Conservation (phyloP, 805 yeast species). For the Clavispora carvajalis region DNA sequence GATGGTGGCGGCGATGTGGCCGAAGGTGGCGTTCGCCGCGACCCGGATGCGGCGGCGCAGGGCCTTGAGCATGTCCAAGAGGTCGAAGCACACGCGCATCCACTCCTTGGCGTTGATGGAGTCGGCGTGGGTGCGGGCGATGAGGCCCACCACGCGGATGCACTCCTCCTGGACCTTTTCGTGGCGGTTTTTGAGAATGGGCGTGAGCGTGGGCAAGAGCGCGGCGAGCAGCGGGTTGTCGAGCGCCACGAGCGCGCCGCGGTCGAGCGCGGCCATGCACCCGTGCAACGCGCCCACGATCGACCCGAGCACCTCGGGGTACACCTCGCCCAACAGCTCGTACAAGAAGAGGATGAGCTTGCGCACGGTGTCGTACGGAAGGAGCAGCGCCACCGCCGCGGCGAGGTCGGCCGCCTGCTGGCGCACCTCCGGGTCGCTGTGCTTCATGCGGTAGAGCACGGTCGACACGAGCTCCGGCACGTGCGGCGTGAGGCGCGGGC, state of each 20-base stretch:
- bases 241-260: constrained; percentile 48
- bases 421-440: constrained; percentile 65
- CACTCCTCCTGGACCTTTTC: constrained; percentile 86
- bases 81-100: constrained; percentile 93
- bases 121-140: constrained; percentile 77
- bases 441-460: constrained; percentile 65
- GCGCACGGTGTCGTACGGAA: constrained; percentile 51
- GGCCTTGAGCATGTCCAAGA: constrained; percentile 83
- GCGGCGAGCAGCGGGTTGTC: constrained; percentile 72
- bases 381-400: constrained; percentile 57
- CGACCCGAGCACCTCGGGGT: constrained; percentile 90
- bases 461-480: constrained; percentile 68
- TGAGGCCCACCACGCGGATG: constrained; percentile 71
- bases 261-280: constrained; percentile 57
- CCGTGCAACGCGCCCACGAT: constrained; percentile 64
- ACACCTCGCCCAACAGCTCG: constrained; percentile 91
- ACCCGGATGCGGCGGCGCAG: constrained; percentile 69
- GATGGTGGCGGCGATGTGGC: constrained; percentile 81
- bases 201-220: constrained; percentile 81
- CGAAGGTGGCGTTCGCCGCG: constrained; percentile 88
- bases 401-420: constrained; percentile 82
- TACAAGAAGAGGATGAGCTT: constrained; percentile 72
- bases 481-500: constrained; percentile 62
- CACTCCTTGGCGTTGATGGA: constrained; percentile 88
- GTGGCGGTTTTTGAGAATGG: constrained; percentile 83